Conservation (phyloP, 1,284 basidiomycete genomes). For the Schizophyllum commune region DNA sequence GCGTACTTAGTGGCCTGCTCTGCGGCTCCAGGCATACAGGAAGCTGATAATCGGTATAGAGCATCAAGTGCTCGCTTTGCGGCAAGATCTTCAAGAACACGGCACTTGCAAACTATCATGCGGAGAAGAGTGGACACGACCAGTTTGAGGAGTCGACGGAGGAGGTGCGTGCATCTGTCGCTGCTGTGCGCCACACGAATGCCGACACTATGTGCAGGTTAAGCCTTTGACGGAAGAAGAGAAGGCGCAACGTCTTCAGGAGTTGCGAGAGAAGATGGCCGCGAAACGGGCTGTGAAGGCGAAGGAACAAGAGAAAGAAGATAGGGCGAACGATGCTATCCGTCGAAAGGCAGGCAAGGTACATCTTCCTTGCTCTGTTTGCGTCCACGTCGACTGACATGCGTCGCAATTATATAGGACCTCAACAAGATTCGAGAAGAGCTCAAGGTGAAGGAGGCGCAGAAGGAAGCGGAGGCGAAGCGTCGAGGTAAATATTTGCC, state of each 20-base stretch:
- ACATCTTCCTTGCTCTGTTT: not conserved
- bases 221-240: conserved; percentile 95
- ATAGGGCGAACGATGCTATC: conserved; percentile 72
- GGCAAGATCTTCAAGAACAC: conserved; percentile 85
- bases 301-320: conserved; percentile 63
- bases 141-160: conserved; percentile 94
- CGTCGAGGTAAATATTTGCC: conserved; percentile 54
- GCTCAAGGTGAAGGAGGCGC: conserved; percentile 67
- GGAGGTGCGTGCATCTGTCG: conserved; percentile 48
- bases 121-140: conserved; percentile 91
- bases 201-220: conserved; percentile 38
- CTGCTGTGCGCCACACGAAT: not conserved
- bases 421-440: conserved; percentile 69
- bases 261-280: conserved; percentile 72
- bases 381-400: not conserved
- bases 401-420: conserved; percentile 41
- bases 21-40: too few relatives aligned
- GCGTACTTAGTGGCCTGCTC: conserved; percentile 8
- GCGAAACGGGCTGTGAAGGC: conserved; percentile 68
- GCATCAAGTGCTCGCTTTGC: conserved; percentile 76
- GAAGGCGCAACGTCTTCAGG: conserved; percentile 75
- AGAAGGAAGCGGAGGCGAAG: conserved; percentile 75
- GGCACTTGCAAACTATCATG: conserved; percentile 88
- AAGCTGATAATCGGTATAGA: conserved; percentile 30
- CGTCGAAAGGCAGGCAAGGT: conserved; percentile 81